phyloP scores from a whole-genome alignment of 2,329 filamentous ascomycete genomes.

The Aspergillus sergii region DNA sequence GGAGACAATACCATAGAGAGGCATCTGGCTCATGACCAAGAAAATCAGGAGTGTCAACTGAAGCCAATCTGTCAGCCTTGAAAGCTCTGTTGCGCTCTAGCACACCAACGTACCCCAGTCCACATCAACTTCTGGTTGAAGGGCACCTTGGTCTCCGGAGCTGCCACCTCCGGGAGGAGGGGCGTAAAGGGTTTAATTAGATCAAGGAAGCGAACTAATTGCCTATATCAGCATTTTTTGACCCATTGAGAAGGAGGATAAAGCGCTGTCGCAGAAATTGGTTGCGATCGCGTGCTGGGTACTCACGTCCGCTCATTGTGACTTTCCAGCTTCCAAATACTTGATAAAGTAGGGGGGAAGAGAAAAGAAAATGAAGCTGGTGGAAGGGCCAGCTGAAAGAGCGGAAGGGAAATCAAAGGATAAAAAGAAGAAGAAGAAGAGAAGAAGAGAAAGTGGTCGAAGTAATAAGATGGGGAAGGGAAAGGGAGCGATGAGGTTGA shows the following conservation, averaged over 20 bases:
- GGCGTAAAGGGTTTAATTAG: slow-evolving; percentile 99
- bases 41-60: slow-evolving; percentile 92
- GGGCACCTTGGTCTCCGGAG: slow-evolving; percentile 96
- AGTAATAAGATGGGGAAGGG: slow-evolving; percentile 27
- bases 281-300: slow-evolving; percentile 32
- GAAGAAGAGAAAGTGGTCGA: slow-evolving; percentile 22
- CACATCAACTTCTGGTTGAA: slow-evolving; percentile 99
- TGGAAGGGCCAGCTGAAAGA: slow-evolving; percentile 39
- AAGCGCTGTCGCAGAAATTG: slow-evolving; percentile 21
- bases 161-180: slow-evolving; percentile 98
- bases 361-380: slow-evolving; percentile 34
- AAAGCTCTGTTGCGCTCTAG: slow-evolving; percentile 14
- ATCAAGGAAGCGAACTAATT: slow-evolving; percentile 94
- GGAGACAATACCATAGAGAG: slow-evolving; percentile 97
- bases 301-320: slow-evolving; percentile 64
- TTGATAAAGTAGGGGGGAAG: slow-evolving; percentile 22
- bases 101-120: slow-evolving; percentile 64
- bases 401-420: slow-evolving; percentile 26
- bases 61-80: slow-evolving; percentile 23
- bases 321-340: slow-evolving; percentile 39
- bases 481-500: slow-evolving; percentile 28
- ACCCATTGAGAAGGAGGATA: slow-evolving; percentile 28
- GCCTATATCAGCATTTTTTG: slow-evolving; percentile 27
- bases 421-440: slow-evolving; percentile 27
- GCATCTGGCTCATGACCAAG: slow-evolving; percentile 99